Evolutionary conservation across 140 eudicot species (phyloP).

Genomic region (Bidens hawaiensis): DNA sequence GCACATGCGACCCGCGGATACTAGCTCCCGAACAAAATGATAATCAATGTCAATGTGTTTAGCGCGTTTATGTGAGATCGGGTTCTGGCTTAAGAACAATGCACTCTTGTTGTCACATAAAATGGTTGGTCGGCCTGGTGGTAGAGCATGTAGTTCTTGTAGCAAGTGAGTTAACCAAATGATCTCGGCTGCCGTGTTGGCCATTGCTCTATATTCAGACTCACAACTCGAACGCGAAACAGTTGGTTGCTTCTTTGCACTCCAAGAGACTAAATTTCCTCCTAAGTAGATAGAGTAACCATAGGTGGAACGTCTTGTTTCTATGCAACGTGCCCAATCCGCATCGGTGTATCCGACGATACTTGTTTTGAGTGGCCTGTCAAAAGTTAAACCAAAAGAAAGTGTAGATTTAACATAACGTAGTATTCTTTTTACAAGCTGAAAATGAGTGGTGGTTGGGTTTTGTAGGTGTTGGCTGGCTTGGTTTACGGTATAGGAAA

Average conservation of each 20-base stretch:
- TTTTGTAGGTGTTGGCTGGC: too few species aligned
- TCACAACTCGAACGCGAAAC: neutral
- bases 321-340: too few species aligned
- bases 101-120: neutral
- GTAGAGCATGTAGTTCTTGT: neutral
- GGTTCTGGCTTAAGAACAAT: neutral
- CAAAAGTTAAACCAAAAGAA: too few species aligned
- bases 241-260: neutral
- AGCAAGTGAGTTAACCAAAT: neutral
- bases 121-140: neutral
- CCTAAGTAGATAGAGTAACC: neutral
- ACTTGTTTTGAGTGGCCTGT: too few species aligned
- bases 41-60: neutral
- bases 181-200: neutral
- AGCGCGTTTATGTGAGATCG: neutral
- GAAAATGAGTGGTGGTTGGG: too few species aligned
- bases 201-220: neutral
- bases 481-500: too few species aligned
- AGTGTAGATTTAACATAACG: too few species aligned
- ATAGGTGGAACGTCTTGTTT: too few species aligned
- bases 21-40: neutral
- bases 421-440: too few species aligned
- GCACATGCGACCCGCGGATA: neutral
- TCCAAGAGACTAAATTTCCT: neutral
- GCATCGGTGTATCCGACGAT: too few species aligned